These are phyloP conservation scores for Croton setiger DNA, from an alignment of 441 rosid genomes.

Conservation along the genomic window DNA sequence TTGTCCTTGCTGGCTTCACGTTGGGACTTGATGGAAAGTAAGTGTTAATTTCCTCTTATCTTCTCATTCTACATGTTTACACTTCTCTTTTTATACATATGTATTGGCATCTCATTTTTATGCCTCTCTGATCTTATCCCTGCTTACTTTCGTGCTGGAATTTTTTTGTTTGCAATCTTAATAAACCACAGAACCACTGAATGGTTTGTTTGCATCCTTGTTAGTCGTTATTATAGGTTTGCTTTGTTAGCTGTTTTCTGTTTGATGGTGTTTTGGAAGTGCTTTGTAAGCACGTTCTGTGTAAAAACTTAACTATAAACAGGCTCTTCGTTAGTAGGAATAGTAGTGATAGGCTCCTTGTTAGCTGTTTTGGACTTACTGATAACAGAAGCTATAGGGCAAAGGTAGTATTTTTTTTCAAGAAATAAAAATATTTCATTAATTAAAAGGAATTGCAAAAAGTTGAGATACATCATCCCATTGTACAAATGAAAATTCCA, in stretches of 20 bases:
- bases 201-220: neutral
- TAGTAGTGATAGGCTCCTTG: no score
- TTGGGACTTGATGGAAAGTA: constrained; percentile 87
- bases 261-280: constrained; percentile 1
- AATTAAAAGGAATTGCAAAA: neutral
- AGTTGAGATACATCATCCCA: no score
- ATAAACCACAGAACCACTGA: neutral
- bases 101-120: neutral
- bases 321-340: no score
- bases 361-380: no score
- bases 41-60: constrained; percentile 28
- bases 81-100: neutral
- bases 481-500: no score
- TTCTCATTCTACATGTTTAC: neutral
- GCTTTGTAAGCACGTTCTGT: neutral
- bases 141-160: neutral
- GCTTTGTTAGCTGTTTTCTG: neutral
- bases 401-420: no score
- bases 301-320: no score
- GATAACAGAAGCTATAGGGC: no score
- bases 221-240: neutral
- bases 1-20: constrained; percentile 86
- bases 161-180: neutral
- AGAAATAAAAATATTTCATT: no score
- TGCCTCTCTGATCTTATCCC: constrained; percentile 9